phyloP scores from a whole-genome alignment of 1,139 yeast genomes.

The Lodderomyces oxycetoniae region DNA sequence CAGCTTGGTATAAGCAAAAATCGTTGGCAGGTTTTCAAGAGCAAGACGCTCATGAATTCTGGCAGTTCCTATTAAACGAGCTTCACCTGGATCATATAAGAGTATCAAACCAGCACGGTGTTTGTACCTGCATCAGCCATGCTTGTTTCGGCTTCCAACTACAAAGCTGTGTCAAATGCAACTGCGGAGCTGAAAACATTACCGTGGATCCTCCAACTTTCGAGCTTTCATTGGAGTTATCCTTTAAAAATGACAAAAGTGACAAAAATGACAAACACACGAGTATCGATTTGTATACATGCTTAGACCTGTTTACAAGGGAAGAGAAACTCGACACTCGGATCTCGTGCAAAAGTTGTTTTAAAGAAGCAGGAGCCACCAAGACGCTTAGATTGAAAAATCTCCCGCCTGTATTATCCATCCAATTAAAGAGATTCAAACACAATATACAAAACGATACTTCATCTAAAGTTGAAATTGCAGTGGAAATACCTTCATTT shows the following conservation, averaged over 20 bases:
- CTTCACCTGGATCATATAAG: conserved; percentile 56
- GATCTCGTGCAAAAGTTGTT: conserved; percentile 58
- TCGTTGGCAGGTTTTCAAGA: conserved; percentile 91
- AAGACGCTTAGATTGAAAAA: conserved; percentile 66
- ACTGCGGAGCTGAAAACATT: conserved; percentile 59
- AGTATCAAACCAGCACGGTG: conserved; percentile 10
- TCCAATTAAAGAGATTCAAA: conserved; percentile 85
- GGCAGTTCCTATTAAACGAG: conserved; percentile 86
- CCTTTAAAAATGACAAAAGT: not conserved
- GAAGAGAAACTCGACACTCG: conserved; percentile 67
- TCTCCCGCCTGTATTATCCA: conserved; percentile 72
- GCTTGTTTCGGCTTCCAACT: conserved; percentile 93
- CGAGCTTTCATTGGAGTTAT: conserved; percentile 77
- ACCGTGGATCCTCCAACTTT: conserved; percentile 91
- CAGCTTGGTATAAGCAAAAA: conserved; percentile 81
- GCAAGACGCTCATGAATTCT: conserved; percentile 97
- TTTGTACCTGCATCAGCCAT: conserved; percentile 78
- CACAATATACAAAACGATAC: conserved; percentile 54
- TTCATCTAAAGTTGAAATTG: conserved; percentile 72
- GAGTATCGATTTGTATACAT: conserved; percentile 46
- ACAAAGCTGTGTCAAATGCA: conserved; percentile 82
- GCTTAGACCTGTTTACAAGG: conserved; percentile 71
- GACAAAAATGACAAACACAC: conserved; percentile 23
- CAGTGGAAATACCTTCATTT: conserved; percentile 66
- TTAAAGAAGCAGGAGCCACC: conserved; percentile 54